Base-by-base conservation (phyloP, 208 protist species). In the Acanthamoeba rhysodes region DNA sequence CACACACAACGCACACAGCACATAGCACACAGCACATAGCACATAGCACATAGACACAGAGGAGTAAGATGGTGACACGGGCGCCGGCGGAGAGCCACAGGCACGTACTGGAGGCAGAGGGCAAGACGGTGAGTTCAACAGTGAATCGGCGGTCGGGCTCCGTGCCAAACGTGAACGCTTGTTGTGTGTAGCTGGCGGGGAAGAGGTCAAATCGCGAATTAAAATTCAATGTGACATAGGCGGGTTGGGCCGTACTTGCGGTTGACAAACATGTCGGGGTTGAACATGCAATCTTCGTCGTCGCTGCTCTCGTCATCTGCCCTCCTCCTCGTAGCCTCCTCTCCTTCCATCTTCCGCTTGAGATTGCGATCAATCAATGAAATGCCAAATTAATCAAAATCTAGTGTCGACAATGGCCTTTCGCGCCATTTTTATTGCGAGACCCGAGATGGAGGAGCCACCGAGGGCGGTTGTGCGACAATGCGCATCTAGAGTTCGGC, bases 241-340 rank as follows among this genome's bases (percentile, higher is more conserved):
- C n/a, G n/a, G n/a, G n/a, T n/a, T n/a, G n/a, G 53, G 53, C 0
- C 53, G 53, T 37, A 74, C 66, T 74, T 74, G 66, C 66, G 76
- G 41, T 85, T 85, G 16, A 85, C 27, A 27, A 85, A 85, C 27
- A 85, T 24, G 20, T 85, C 76, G 4, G 76, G 76, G 76, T 85
- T 55, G 37, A 85, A 53, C 29, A 37, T 34, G 27, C 22, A 10
- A 20, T 85, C 76, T 12, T 85, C 76, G 14, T 85, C 76, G 14
- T 85, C 76, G 53, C 53, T 59, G 29, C 34, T 41, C 68, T 76
- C 68, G 2, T 76, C 3, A 27, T 76, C 68, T n/a, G 12, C 22
- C 9, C 68, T 14, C 12, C 12, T 6, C 12, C 53, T 59, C 0
- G 53, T 22, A 14, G 53, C 53, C 53, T 59, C 53, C 18, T 59